These are phyloP conservation scores for Obelidium mucronatum DNA, from an alignment of 192 early-diverging fungal genomes.

Conservation along the genomic window DNA sequence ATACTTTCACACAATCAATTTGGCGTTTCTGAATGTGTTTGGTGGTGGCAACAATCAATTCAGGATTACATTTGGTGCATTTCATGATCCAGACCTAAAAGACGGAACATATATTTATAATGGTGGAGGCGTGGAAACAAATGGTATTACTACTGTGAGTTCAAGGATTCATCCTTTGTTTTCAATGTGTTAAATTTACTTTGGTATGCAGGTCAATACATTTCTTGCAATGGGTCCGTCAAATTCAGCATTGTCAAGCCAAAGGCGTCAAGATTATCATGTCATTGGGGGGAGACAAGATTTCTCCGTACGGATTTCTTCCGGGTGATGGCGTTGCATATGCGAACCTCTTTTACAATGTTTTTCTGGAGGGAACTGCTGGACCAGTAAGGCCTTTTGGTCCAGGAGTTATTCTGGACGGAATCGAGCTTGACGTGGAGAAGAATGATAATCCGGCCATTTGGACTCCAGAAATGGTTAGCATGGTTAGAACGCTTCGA, in stretches of 20 bases:
- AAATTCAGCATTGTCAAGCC: slow-evolving; percentile 21
- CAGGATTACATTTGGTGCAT: slow-evolving; percentile 12
- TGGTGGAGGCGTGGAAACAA: background rate
- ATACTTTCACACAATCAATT: slow-evolving; percentile 14
- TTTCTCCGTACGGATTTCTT: slow-evolving; percentile 12
- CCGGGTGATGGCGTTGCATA: slow-evolving; percentile 16
- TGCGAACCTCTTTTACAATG: slow-evolving; percentile 20
- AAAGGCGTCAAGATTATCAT: slow-evolving; percentile 10
- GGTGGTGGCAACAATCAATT: slow-evolving; percentile 13
- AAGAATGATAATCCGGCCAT: slow-evolving; percentile 27
- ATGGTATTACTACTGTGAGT: background rate
- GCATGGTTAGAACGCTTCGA: background rate
- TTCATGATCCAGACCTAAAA: background rate
- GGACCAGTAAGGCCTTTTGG: slow-evolving; percentile 14
- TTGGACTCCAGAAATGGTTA: slow-evolving; percentile 24
- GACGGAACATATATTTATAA: slow-evolving; percentile 15
- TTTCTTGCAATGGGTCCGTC: background rate
- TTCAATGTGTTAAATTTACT: background rate
- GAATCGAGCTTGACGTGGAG: slow-evolving; percentile 22
- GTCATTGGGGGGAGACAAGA: slow-evolving; percentile 22
- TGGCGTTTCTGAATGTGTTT: slow-evolving; percentile 26
- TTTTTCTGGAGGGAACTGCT: slow-evolving; percentile 6
- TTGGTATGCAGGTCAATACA: background rate
- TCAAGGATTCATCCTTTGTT: background rate
- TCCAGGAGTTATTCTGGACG: slow-evolving; percentile 11